Evolutionary conservation across 306 rosid species (phyloP), one percentile per base, ranked within the genome.

Genomic region (Quercus cerris): DNA sequence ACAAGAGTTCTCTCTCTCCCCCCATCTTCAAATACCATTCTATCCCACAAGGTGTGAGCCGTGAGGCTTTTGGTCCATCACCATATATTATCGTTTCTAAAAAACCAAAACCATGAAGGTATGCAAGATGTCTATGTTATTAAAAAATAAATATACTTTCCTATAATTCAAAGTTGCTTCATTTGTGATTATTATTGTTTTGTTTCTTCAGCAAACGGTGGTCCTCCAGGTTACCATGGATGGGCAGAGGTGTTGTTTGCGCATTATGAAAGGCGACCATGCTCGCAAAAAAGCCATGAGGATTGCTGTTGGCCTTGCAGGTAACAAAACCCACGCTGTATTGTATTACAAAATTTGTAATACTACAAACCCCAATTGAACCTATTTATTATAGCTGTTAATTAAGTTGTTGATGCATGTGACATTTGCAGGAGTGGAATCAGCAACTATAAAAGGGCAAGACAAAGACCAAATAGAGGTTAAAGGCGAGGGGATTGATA

Each of bases 241-340:
- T 8, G 82, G 79, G 71, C 69, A 69, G 13, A 81, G 55, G 64
- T 23, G 20, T 6, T 15, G 31, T 30, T 30, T 64, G 1, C 14
- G 70, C 3, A 7, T 5, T 1, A 15, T 64, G 22, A 10, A 28
- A 13, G 70, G 70, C 31, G 1, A 64, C 4, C 14, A 64, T 4
- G 70, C 51, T 64, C 55, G 81, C 38, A 54, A 58, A 63, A 80
- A 74, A 70, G 90, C 78, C 64, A 27, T 66, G 31, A 84, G 46
- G 71, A 87, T 84, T 30, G 90, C 90, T 52, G 84, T 82, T 28
- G 77, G 81, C 25, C 35, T 84, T 12, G 31, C 38, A 30, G 88
- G 90, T 84, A 83, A 70, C 9, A 7, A 55, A 23, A 19, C 5
- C 14, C 14, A 49, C 54, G 54, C 14, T 12, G 54, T 49, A 49